Evolutionary conservation across 441 rosid genomes (phyloP), one percentile per base, ranked within the genome.

Genomic region (Populus hybrid): DNA sequence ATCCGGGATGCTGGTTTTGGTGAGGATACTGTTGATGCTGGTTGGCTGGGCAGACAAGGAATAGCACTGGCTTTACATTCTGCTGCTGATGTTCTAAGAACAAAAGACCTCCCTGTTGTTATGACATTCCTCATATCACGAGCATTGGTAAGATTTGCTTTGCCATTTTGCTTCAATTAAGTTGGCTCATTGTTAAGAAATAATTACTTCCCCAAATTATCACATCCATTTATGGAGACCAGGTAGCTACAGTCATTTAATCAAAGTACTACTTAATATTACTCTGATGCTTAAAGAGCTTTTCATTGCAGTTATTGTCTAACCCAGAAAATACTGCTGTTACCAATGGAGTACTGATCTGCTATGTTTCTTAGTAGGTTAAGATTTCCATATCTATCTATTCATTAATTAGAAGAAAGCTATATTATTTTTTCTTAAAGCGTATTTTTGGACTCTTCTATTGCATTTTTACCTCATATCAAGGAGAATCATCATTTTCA

Each of bases 41-140:
- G 95, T 78, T 95, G 99, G 98, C 83, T 95, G 81, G 92, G 99
- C 61, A 88, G 98, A 85, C 99, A 97, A 89, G 99, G 99, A 78
- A 88, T 92, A 76, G 97, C 99, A 77, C 82, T 97, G 85, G 97
- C 99, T 76, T 87, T 97, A 77, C 91, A 89, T 88, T 91, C 98
- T 81, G 89, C 93, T 20, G 99, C 99, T 64, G 99, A 97, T 85
- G 96, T 95, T 77, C 83, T 97, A 81, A 90, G 97, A 85, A 90
- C 97, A 30, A 97, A 92, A 81, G 99, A 97, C 81, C 99, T 97
- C 83, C 99, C 99, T 78, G 93, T 94, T 83, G 95, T 97, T 80
- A 91, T 97, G 97, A 95, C 99, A 64, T 97, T 97, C 79, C 88
- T 97, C 78, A 95, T 95, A 87, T 97, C 99, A 40, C 91, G 99